Base-by-base conservation (phyloP, 108 stramenopile species). In the Epipyxis sp. region DNA sequence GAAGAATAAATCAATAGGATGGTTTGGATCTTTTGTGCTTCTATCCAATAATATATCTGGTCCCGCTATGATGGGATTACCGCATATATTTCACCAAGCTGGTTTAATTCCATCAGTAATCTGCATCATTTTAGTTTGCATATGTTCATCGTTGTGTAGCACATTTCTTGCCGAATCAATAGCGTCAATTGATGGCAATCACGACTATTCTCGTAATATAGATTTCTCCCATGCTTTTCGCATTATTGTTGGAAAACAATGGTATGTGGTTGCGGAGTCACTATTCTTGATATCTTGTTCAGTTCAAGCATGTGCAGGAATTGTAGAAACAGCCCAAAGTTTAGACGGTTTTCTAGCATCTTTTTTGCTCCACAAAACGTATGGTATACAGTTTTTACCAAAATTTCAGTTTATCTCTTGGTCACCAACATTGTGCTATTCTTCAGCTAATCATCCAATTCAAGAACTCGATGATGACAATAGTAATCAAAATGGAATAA, bases 61-160 rank as follows among this genome's bases (percentile, higher is more conserved):
- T 37, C 92, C 92, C 1, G 92, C 88, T 16, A 91, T 92, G 90
- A 71, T 92, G 1, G 81, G 81, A 40, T 79, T 92, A 0, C 92
- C 92, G 1, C 84, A 83, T 0, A 85, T 88, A 1, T 92, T 86
- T 78, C 88, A 91, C 71, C 71, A 87, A 30, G 81, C 87, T 10
- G 92, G 92, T 10, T 30, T 90, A 29, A 89, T 92, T 39, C 91
- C 91, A 0, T 89, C 89, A 1, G 34, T 25, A 42, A 25, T 77
- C 16, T 40, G 59, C 6, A 54, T 92, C 25, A 1, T 87, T 13
- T 86, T 89, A 76, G 86, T 90, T 16, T 87, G 81, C 34, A 69
- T 84, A n/a, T 59, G 89, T 41, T 92, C 91, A 0, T 74, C 88
- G 0, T 59, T 88, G 39, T 89, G 88, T 69, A 86, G 87, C 35